Evolutionary conservation across 2,329 filamentous ascomycete species (phyloP).

Genomic region (Pezicula radicicola): DNA sequence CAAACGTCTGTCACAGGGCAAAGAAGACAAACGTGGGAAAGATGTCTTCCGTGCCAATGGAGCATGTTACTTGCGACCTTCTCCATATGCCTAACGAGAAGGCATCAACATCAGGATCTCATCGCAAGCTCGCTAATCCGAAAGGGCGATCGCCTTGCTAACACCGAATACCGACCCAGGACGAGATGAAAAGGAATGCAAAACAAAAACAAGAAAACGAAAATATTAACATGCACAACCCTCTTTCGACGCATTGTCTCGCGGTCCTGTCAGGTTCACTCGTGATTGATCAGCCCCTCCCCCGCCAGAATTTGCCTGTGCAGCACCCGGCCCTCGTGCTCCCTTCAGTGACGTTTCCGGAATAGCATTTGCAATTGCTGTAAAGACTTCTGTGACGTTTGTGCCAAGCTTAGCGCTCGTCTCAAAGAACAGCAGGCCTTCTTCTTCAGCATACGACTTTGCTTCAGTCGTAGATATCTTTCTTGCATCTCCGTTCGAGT

Average conservation of each 20-base stretch:
- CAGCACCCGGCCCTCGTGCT: slow-evolving; percentile 66
- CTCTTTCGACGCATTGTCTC: slow-evolving; percentile 77
- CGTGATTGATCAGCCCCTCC: slow-evolving; percentile 65
- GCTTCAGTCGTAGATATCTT: slow-evolving; percentile 92
- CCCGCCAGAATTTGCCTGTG: slow-evolving; percentile 51
- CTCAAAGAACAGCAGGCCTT: slow-evolving; percentile 93
- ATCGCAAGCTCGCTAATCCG: slow-evolving; percentile 13
- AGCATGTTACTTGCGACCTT: neutral
- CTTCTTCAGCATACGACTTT: slow-evolving; percentile 90
- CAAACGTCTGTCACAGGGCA: neutral
- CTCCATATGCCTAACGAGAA: slow-evolving; percentile 12
- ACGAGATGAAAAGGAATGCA: slow-evolving; percentile 13
- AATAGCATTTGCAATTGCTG: slow-evolving; percentile 96
- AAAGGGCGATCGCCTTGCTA: slow-evolving; percentile 16
- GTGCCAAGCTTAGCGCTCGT: slow-evolving; percentile 95
- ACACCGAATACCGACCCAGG: slow-evolving; percentile 14
- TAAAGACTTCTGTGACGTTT: slow-evolving; percentile 95
- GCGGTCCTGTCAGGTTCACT: slow-evolving; percentile 76
- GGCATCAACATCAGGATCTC: slow-evolving; percentile 19
- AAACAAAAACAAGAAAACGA: slow-evolving; percentile 6
- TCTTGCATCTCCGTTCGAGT: slow-evolving; percentile 69
- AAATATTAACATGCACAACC: slow-evolving; percentile 75
- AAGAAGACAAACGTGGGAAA: neutral
- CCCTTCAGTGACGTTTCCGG: slow-evolving; percentile 96
- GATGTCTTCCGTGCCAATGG: neutral